Base-by-base conservation (phyloP, 495 filamentous ascomycete species). In the Geopyxis carbonaria region DNA sequence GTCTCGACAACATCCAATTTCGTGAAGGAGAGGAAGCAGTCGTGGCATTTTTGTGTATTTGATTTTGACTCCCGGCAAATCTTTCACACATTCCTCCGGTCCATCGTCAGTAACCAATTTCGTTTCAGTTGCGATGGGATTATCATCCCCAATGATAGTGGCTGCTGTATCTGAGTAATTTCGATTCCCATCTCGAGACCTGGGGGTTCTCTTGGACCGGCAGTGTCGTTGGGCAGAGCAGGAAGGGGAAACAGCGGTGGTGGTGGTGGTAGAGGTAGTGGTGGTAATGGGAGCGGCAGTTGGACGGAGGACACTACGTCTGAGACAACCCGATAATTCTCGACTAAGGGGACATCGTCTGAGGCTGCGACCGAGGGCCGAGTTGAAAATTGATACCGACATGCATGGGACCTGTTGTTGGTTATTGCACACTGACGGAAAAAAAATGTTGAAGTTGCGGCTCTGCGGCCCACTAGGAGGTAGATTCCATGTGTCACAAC, bases 331-430 rank as follows among this genome's bases (percentile, higher is more conserved):
- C 14, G 41, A 10, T 13, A 41, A 27, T 3, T 46, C 6, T 18
- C 6, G n/a, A 28, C 38, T 37, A 19, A 44, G 27, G 5, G 45
- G 34, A 19, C 38, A 36, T 27, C 16, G 46, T 11, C 19, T 32
- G 16, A 54, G 36, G 18, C 37, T 43, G 22, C 42, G 28, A 43
- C 43, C 20, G 16, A 55, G 33, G 16, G 51, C 35, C 13, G 46
- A 46, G 40, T 45, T 39, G 44, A 54, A 47, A 37, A 47, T 43
- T 38, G 49, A 29, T 34, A 43, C 45, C 43, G 50, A 50, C 51
- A 55, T 55, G 54, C 51, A 55, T 55, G 34, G 47, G n/a, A n/a
- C n/a, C n/a, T n/a, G n/a, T n/a, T n/a, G n/a, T n/a, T n/a, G n/a
- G n/a, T n/a, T n/a, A n/a, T n/a, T n/a, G n/a, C n/a, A n/a, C n/a